A percentile compares a stretch with the other conserved stretches of the same genome.
phyloP scores from a whole-genome alignment of 176 grass and related monocot genomes.

The Aegilops sharonensis region DNA sequence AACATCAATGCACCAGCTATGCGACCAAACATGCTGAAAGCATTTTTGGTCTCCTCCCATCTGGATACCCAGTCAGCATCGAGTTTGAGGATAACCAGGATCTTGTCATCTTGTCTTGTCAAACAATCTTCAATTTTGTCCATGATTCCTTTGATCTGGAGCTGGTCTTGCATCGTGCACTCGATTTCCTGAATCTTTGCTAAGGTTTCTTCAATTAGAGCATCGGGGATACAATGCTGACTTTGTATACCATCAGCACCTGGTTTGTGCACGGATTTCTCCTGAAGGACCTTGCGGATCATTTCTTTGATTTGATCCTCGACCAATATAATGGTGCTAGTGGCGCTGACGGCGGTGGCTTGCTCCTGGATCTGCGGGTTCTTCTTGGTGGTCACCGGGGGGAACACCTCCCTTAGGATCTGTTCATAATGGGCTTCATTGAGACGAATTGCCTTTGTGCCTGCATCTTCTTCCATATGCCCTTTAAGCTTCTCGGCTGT shows the following conservation, averaged over 20 bases:
- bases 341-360: too few relatives aligned
- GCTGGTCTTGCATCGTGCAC: background rate
- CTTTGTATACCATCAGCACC: background rate
- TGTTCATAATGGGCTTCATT: background rate
- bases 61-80: background rate
- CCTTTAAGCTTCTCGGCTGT: background rate
- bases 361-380: background rate
- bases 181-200: background rate
- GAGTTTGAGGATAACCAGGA: background rate
- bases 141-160: background rate
- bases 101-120: accelerated
- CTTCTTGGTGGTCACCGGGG: background rate
- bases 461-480: background rate
- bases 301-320: conserved; percentile 13
- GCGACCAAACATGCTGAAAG: background rate
- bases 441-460: background rate
- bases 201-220: background rate
- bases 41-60: background rate
- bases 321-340: background rate
- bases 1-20: background rate
- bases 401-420: background rate
- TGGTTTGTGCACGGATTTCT: background rate
- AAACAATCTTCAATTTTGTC: background rate
- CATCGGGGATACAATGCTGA: background rate
- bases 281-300: background rate